Evolutionary conservation across 345 rosid genomes (phyloP).

Genomic region (Alliaria petiolata): DNA sequence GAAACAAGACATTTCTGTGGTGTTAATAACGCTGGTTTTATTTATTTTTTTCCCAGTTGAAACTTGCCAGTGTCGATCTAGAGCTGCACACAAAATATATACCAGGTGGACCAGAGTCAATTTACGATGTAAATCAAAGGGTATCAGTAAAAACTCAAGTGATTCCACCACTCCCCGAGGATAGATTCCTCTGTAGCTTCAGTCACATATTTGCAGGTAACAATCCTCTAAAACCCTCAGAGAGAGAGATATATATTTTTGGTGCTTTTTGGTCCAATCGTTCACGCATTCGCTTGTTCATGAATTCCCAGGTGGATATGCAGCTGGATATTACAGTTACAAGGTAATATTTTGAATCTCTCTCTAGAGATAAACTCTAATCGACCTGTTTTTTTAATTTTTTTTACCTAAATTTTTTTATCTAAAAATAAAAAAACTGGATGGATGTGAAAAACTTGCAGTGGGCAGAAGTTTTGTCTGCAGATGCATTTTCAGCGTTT

Average conservation of each 20-base stretch:
- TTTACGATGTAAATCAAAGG: slow-evolving; percentile 74
- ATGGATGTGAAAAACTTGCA: slow-evolving; percentile 43
- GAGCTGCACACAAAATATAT: slow-evolving; percentile 69
- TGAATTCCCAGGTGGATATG: slow-evolving; percentile 65
- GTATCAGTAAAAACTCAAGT: slow-evolving; percentile 62
- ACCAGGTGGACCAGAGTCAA: slow-evolving; percentile 70
- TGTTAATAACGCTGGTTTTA: background rate
- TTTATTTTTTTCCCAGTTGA: slow-evolving; percentile 57
- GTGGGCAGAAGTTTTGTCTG: slow-evolving; percentile 98
- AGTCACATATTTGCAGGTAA: slow-evolving; percentile 84
- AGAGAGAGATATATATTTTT: background rate
- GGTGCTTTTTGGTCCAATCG: background rate
- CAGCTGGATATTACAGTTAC: slow-evolving; percentile 96
- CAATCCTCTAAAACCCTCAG: background rate
- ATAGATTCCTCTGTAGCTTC: slow-evolving; percentile 80
- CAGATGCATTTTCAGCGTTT: slow-evolving; percentile 97
- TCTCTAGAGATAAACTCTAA: background rate
- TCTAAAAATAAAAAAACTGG: no score
- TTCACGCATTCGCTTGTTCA: background rate
- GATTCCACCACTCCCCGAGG: slow-evolving; percentile 78
- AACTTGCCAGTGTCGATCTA: slow-evolving; percentile 66
- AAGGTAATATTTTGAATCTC: slow-evolving; percentile 51
- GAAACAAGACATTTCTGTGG: background rate
- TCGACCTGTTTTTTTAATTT: background rate
- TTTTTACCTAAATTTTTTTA: background rate